Evolutionary conservation across 768 basidiomycete genomes (phyloP).

Genomic region (Mycena rosella): DNA sequence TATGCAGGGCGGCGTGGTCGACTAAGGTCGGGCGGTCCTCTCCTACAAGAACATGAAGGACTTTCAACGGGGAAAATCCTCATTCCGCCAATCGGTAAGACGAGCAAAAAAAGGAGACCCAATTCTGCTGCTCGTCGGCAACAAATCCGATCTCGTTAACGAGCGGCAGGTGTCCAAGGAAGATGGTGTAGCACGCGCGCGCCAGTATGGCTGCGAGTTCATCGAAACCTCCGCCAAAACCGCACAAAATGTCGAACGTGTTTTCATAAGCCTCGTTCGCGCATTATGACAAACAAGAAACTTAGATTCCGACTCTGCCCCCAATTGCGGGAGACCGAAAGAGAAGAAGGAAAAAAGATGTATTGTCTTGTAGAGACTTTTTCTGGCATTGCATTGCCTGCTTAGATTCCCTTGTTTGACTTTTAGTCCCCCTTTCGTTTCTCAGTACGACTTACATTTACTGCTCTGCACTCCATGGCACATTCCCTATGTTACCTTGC

Average conservation of each 20-base stretch:
- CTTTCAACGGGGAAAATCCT: too few relatives aligned
- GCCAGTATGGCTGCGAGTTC: slow-evolving; percentile 90
- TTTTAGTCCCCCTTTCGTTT: slow-evolving; percentile 66
- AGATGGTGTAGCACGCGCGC: slow-evolving; percentile 86
- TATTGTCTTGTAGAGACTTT: slow-evolving; percentile 84
- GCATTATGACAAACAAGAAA: slow-evolving; percentile 80
- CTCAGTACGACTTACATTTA: slow-evolving; percentile 45
- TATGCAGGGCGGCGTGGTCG: too few relatives aligned
- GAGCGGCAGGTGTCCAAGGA: slow-evolving; percentile 93
- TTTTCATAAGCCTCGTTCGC: slow-evolving; percentile 91
- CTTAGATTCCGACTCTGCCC: slow-evolving; percentile 58
- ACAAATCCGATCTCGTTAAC: slow-evolving; percentile 92
- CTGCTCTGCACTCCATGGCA: slow-evolving; percentile 45
- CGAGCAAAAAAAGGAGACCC: slow-evolving; percentile 89
- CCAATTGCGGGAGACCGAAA: slow-evolving; percentile 56
- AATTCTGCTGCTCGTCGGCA: slow-evolving; percentile 95
- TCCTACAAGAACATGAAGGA: too few relatives aligned
- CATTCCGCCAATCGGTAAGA: slow-evolving; percentile 91
- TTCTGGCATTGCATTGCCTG: slow-evolving; percentile 67
- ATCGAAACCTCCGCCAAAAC: slow-evolving; percentile 98
- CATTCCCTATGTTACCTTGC: slow-evolving; percentile 36
- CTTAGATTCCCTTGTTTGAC: slow-evolving; percentile 81
- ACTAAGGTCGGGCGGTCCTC: too few relatives aligned
- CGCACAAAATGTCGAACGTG: slow-evolving; percentile 89
- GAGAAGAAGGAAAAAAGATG: slow-evolving; percentile 69